phyloP scores from a whole-genome alignment of 2,329 filamentous ascomycete species.

The Calonectria ilicicola region DNA sequence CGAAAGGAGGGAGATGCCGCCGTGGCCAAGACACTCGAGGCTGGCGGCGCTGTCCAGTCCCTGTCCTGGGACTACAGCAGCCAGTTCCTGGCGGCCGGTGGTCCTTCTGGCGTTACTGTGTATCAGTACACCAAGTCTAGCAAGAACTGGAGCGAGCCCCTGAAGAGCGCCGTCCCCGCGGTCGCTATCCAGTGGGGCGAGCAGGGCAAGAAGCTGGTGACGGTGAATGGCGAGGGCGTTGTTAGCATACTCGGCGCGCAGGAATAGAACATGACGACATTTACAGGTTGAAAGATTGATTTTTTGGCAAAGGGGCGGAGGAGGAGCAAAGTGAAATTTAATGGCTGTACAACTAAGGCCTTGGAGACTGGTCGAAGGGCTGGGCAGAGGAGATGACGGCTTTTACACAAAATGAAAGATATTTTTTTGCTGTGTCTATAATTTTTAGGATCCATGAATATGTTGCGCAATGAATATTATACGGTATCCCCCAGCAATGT shows the following conservation, averaged over 20 bases:
- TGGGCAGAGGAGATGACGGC: conserved; percentile 13
- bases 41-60: conserved; percentile 80
- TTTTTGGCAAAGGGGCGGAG: background rate
- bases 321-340: conserved; percentile 19
- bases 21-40: conserved; percentile 86
- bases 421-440: background rate
- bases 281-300: background rate
- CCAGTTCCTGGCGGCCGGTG: conserved; percentile 88
- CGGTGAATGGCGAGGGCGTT: conserved; percentile 80
- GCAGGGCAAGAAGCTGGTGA: conserved; percentile 79
- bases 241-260: conserved; percentile 76
- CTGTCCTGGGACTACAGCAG: conserved; percentile 95
- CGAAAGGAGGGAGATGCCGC: conserved; percentile 89
- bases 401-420: conserved; percentile 22
- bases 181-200: conserved; percentile 83
- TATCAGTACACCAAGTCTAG: conserved; percentile 89
- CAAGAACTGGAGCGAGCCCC: conserved; percentile 90
- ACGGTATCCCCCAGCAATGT: background rate
- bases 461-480: background rate
- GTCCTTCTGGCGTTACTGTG: conserved; percentile 83
- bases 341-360: conserved; percentile 27
- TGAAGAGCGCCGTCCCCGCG: conserved; percentile 80
- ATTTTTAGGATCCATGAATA: background rate
- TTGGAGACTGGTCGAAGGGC: conserved; percentile 20
- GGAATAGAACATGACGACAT: conserved; percentile 49